A percentile compares a stretch with the other conserved stretches of the same genome.
Conservation (phyloP, 371 early-diverging fungal genomes). For the Massospora cicadina region DNA sequence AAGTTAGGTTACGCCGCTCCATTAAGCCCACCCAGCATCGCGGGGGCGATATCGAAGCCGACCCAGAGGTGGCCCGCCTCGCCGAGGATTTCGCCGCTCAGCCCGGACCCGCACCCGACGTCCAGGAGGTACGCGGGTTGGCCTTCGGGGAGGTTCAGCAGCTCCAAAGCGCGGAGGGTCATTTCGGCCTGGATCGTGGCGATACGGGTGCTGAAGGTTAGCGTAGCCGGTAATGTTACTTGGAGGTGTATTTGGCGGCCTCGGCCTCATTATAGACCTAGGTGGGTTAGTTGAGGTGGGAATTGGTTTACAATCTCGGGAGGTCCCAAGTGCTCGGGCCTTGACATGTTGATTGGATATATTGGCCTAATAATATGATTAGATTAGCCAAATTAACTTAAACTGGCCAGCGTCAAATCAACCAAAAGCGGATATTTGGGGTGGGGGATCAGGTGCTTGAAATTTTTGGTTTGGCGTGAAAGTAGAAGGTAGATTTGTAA, state of each 20-base stretch:
- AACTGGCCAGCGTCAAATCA: not conserved
- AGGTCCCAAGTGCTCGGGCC: slow-evolving; percentile 91
- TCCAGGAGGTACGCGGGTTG: slow-evolving; percentile 68
- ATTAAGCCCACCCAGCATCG: slow-evolving; percentile 61
- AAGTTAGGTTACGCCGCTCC: not conserved
- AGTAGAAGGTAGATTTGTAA: too few species aligned
- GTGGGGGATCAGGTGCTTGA: too few species aligned
- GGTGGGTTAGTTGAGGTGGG: not conserved
- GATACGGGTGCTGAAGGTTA: slow-evolving; percentile 59
- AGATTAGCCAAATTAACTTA: not conserved
- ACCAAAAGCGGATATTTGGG: not conserved
- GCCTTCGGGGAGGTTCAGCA: slow-evolving; percentile 65
- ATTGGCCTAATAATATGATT: not conserved
- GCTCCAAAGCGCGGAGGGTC: slow-evolving; percentile 80
- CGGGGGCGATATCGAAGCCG: slow-evolving; percentile 87
- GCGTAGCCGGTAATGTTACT: slow-evolving; percentile 27
- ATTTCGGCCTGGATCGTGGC: slow-evolving; percentile 84
- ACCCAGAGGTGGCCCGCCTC: slow-evolving; percentile 92
- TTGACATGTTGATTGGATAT: slow-evolving; percentile 36
- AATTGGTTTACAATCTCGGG: slow-evolving; percentile 72
- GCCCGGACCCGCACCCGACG: slow-evolving; percentile 94
- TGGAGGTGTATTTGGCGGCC: slow-evolving; percentile 87
- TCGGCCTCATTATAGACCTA: slow-evolving; percentile 77
- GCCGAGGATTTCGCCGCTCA: slow-evolving; percentile 86
- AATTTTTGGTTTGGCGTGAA: too few species aligned